Evolutionary conservation across 2,329 filamentous ascomycete species (phyloP).

Genomic region (Pyrenophora graminea): DNA sequence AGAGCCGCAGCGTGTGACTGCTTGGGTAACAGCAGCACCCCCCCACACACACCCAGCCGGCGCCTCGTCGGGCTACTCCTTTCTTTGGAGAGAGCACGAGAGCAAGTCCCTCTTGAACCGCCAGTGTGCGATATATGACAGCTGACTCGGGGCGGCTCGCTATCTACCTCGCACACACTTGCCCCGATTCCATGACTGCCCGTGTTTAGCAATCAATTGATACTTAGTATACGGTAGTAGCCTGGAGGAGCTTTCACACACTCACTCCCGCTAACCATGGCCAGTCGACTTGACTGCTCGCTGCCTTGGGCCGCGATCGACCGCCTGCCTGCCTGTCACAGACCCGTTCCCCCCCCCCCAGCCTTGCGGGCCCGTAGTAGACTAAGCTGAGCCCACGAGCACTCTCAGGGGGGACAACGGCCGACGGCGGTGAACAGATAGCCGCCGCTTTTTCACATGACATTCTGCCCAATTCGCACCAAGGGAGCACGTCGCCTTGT

Average conservation of each 20-base stretch:
- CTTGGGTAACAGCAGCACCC: conserved; percentile 3
- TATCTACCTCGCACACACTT: background rate
- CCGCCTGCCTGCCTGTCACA: conserved; percentile 2
- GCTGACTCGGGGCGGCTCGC: conserved; percentile 7
- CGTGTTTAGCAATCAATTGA: conserved; percentile 2
- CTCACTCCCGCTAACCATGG: background rate
- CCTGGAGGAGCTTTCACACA: background rate
- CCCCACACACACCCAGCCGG: background rate
- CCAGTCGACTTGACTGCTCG: conserved; percentile 1
- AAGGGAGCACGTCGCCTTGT: no score
- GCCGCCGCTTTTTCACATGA: conserved; percentile 9
- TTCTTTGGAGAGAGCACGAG: background rate
- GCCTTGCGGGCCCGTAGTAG: background rate
- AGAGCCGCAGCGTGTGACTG: background rate
- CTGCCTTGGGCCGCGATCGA: conserved; percentile 15
- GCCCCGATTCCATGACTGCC: background rate
- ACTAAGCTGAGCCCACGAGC: background rate
- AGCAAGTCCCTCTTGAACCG: conserved; percentile 3
- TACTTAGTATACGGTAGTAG: no score
- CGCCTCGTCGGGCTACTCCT: conserved; percentile 14
- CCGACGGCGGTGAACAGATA: background rate
- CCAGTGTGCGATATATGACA: conserved; percentile 8
- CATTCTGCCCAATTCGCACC: background rate
- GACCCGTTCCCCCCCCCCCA: conserved; percentile 6
- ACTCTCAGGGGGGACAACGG: background rate